Percentiles rank a stretch among this genome's conserved stretches.
Conservation (phyloP, 441 rosid species). For the Arabidopsis lyrata region DNA sequence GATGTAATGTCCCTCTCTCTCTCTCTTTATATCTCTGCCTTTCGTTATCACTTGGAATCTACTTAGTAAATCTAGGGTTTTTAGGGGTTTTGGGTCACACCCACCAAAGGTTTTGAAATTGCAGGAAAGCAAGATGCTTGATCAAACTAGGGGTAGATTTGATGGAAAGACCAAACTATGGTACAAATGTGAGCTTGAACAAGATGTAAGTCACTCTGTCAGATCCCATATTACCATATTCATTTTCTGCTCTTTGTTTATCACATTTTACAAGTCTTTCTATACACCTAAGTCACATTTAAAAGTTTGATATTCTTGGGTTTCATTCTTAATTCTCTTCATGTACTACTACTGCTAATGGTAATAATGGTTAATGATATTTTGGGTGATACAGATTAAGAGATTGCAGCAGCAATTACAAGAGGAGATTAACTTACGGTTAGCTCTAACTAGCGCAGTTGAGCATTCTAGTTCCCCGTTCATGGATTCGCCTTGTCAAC, state of each 20-base stretch:
- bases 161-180: conserved; percentile 51
- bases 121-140: conserved; percentile 54
- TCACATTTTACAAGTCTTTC: background rate
- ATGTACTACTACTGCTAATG: background rate
- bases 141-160: conserved; percentile 51
- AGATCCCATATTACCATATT: conserved; percentile 18
- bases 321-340: conserved; percentile 1
- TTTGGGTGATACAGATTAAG: conserved; percentile 61
- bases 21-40: background rate
- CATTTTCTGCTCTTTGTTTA: background rate
- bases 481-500: conserved; percentile 61
- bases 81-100: conserved; percentile 19
- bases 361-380: conserved; percentile 12
- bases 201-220: conserved; percentile 67
- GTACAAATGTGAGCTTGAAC: conserved; percentile 77
- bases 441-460: conserved; percentile 71
- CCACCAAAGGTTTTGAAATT: conserved; percentile 9
- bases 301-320: conserved; percentile 4
- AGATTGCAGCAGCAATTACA: conserved; percentile 75
- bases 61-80: conserved; percentile 34
- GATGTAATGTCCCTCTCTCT: conserved; percentile 53
- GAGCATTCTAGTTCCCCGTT: conserved; percentile 62
- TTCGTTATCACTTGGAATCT: background rate
- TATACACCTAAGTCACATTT: background rate
- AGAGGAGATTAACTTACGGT: conserved; percentile 73